Base-by-base conservation (phyloP, 495 filamentous ascomycete species). In the Lasiosphaeris hirsuta region DNA sequence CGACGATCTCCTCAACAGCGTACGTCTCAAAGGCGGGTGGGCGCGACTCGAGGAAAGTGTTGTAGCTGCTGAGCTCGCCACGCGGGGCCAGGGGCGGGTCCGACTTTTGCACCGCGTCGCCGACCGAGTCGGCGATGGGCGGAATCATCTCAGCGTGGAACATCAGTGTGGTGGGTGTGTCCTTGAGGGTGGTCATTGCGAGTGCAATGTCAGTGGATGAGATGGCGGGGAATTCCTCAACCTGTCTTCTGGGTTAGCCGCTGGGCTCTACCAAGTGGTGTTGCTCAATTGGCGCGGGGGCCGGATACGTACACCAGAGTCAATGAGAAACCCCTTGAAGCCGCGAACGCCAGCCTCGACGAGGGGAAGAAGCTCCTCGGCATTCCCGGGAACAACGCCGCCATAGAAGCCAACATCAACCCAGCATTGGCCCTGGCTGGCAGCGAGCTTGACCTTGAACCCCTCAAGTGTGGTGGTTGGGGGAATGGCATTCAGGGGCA, bases 101-200 rank as follows among this genome's bases (percentile, higher is more conserved):
- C 0, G 90, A 90, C 43, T 67, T 73, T 63, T 90, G 89, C 10
- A 88, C 86, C 13, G 83, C 82, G 67, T 95, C 90, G 42, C 90
- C 89, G 10, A 92, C 88, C 0, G 90, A 92, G 59, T 84, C 84
- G 42, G 89, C 75, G 58, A 92, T 88, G 3, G 93, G 92, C 2
- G 94, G 94, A 17, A 96, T 85, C 92, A 96, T 97, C 73, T 98
- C 94, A 15, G 94, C 94, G 65, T 98, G 94, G 75, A 98, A 98
- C 93, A 98, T 97, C 42, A 97, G 78, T 0, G 90, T 93, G 13
- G 94, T 98, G 43, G 89, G 80, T 38, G 73, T 68, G 60, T 89
- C 85, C 39, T 86, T 86, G 50, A 98, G 79, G 44, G 86, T 89
- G 7, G 71, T 79, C 84, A 98, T 90, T 42, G 86, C 92, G 43